These are phyloP conservation scores for Handroanthus guayacan DNA, from an alignment of 257 asterid species.

Conservation along the genomic window DNA sequence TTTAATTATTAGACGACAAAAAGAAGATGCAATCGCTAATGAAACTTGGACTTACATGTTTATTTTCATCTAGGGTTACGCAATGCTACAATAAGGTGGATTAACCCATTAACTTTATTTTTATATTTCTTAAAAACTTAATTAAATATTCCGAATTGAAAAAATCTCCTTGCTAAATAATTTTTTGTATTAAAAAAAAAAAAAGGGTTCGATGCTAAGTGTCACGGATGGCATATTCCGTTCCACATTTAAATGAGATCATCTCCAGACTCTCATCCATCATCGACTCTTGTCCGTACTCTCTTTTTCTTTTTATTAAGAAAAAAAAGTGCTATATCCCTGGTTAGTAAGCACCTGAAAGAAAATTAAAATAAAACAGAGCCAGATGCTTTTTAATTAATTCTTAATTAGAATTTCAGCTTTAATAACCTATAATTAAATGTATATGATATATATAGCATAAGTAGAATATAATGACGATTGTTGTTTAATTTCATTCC, in stretches of 20 bases:
- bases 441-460: background rate
- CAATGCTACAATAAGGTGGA: too few relatives aligned
- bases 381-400: background rate
- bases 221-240: background rate
- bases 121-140: too few relatives aligned
- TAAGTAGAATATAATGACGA: background rate
- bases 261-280: background rate
- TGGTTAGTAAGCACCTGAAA: background rate
- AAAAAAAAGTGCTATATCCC: background rate
- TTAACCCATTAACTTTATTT: too few relatives aligned
- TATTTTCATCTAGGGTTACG: too few relatives aligned
- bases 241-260: background rate
- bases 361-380: background rate
- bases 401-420: background rate
- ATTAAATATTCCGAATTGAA: too few relatives aligned
- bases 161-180: background rate
- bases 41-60: too few relatives aligned
- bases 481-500: background rate
- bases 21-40: constrained; percentile 5
- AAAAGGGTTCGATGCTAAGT: background rate
- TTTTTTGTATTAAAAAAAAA: background rate
- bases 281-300: background rate
- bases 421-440: too few relatives aligned
- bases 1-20: background rate
- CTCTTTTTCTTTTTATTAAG: too few relatives aligned